Evolutionary conservation across 1,139 yeast species (phyloP), one percentile per base, ranked within the genome.

Genomic region (Saccharomyces hybrid): DNA sequence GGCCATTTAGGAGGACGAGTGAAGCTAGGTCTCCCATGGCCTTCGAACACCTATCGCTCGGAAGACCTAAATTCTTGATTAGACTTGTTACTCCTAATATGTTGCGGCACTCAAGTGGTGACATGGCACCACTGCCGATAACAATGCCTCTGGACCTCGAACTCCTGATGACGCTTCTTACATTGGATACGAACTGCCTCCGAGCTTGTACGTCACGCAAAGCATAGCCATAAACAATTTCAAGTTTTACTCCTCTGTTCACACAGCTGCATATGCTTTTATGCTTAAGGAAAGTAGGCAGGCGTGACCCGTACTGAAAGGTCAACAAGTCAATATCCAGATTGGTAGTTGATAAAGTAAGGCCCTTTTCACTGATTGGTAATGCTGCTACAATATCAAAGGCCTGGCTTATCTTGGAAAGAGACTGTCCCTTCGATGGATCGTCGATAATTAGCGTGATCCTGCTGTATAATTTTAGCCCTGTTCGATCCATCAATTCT

Each of bases 311-410:
- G 67, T 87, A 78, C 56, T 87, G 83, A 53, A 93, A 77, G 0
- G 96, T 83, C 41, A 93, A 80, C 41, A 93, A 60, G 71, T 93
- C 98, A 46, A 91, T 77, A 48, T 68, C 72, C 50, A 90, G 74
- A 58, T 81, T 82, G 3, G 77, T 77, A 27, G 91, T 82, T 1
- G 95, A 85, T 52, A 85, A 73, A 55, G 87, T 85, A 26, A 93
- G 74, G 5, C 93, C 88, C 65, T 83, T 85, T 64, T 93, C 99
- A 54, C 84, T 81, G 42, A 77, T 67, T 1, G 99, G 99, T 58
- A 85, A 81, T 1, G 91, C 84, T 0, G 97, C 88, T 11, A 93
- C 76, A 3, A 93, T 70, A 67, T 93, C 98, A 68, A 86, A 95
- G 26, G 77, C 73, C 59, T 75, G 77, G 55, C 81, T 83, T 53